Evolutionary conservation across 202 grass and related monocot species (phyloP).

Genomic region (Saccharum hybrid): DNA sequence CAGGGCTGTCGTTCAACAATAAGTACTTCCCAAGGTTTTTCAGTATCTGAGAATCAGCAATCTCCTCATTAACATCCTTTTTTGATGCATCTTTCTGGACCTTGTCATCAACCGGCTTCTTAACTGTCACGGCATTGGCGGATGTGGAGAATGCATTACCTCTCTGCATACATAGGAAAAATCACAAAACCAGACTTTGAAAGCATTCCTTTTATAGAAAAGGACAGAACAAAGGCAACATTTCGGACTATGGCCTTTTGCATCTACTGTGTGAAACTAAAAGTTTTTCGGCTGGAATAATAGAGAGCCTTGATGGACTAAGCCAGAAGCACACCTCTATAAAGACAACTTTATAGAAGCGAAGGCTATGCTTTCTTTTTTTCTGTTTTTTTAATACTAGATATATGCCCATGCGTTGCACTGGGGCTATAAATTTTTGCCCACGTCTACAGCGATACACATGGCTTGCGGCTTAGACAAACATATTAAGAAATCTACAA

Average conservation of each 20-base stretch:
- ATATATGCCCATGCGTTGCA: too few relatives aligned
- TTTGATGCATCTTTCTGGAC: constrained; percentile 54
- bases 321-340: constrained; percentile 10
- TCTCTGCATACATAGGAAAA: constrained; percentile 58
- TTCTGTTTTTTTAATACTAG: neutral
- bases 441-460: too few relatives aligned
- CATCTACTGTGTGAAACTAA: constrained; percentile 1
- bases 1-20: constrained; percentile 75
- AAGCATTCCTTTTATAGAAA: constrained; percentile 19
- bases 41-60: constrained; percentile 82
- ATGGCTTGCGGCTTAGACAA: too few relatives aligned
- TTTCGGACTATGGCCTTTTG: neutral
- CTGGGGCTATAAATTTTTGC: too few relatives aligned
- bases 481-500: too few relatives aligned
- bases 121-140: constrained; percentile 52
- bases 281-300: neutral
- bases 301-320: constrained; percentile 23
- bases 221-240: constrained; percentile 24
- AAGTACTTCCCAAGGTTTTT: constrained; percentile 83
- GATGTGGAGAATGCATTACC: constrained; percentile 79
- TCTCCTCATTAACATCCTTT: constrained; percentile 75
- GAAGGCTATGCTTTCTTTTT: neutral
- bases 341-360: neutral
- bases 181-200: constrained; percentile 38
- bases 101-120: constrained; percentile 59